Percentiles rank a stretch among this genome's conserved stretches.
Conservation (phyloP, 352 stramenopile genomes). For the Globisporangium cylindrosporum region DNA sequence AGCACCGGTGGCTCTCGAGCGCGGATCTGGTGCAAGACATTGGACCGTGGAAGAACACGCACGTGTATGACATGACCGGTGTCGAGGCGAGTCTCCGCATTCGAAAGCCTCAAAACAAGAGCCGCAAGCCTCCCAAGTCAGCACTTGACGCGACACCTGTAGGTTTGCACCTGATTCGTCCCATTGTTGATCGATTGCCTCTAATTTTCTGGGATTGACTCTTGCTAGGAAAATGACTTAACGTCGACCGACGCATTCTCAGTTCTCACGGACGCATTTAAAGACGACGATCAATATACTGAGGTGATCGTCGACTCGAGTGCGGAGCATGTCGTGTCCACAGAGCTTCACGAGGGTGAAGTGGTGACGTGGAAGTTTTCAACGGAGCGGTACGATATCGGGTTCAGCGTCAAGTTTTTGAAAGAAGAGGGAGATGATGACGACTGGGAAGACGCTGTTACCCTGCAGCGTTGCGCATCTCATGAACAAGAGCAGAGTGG, state of each 20-base stretch:
- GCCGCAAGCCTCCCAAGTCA: conserved; percentile 24
- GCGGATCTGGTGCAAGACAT: conserved; percentile 39
- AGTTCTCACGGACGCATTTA: conserved; percentile 24
- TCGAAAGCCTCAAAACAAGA: conserved; percentile 45
- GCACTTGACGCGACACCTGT: not conserved
- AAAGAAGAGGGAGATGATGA: conserved; percentile 31
- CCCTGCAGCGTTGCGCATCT: conserved; percentile 28
- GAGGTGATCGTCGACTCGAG: conserved; percentile 41
- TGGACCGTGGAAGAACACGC: conserved; percentile 46
- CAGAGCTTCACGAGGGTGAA: conserved; percentile 40
- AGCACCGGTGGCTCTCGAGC: conserved; percentile 48
- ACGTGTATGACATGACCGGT: conserved; percentile 50
- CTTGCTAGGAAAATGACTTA: conserved; percentile 6
- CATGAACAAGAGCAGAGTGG: conserved; percentile 37
- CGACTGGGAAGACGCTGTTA: conserved; percentile 34
- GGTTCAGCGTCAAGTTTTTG: conserved; percentile 50
- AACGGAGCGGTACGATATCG: conserved; percentile 49
- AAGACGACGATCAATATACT: conserved; percentile 18
- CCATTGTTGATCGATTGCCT: not conserved
- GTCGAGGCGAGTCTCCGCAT: conserved; percentile 39
- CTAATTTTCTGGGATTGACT: not conserved
- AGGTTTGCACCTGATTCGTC: not conserved
- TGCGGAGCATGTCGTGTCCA: conserved; percentile 42
- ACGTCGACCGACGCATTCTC: conserved; percentile 31
- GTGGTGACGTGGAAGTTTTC: conserved; percentile 51